These are phyloP conservation scores for Rhodamnia argentea DNA, from an alignment of 345 rosid genomes.

Conservation along the genomic window DNA sequence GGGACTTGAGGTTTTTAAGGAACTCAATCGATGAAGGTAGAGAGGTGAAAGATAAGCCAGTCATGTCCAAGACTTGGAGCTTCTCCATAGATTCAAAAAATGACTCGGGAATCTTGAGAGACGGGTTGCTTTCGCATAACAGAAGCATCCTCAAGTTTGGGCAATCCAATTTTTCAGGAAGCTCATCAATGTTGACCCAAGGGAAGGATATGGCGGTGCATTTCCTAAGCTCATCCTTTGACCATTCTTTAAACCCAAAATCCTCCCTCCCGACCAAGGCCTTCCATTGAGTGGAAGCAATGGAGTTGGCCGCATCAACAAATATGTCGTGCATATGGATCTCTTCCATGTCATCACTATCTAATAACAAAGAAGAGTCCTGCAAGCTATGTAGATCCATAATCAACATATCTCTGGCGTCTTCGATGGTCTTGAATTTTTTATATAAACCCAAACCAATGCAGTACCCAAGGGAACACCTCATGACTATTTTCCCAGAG, in stretches of 20 bases:
- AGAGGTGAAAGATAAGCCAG: not conserved
- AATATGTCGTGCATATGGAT: not conserved
- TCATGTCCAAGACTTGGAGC: constrained; percentile 9
- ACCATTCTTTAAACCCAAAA: not conserved
- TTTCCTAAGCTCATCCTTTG: not conserved
- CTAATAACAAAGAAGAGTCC: not conserved
- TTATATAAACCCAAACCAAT: too few relatives aligned
- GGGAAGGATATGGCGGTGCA: accelerated
- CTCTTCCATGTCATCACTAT: not conserved
- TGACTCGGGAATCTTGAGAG: not conserved
- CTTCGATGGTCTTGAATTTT: not conserved
- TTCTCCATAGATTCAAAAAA: constrained; percentile 3
- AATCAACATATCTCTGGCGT: not conserved
- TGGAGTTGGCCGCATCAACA: not conserved
- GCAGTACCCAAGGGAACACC: too few relatives aligned
- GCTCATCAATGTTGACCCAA: accelerated
- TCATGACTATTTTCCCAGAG: too few relatives aligned
- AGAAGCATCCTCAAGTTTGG: constrained; percentile 2
- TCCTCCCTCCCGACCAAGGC: not conserved
- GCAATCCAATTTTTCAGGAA: not conserved
- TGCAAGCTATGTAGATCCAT: not conserved
- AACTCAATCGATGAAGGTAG: not conserved
- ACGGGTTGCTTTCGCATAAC: accelerated
- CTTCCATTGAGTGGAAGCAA: not conserved
- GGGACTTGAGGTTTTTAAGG: not conserved